Base-by-base conservation (phyloP, 208 protist species). In the Balamuthia mandrillaris region DNA sequence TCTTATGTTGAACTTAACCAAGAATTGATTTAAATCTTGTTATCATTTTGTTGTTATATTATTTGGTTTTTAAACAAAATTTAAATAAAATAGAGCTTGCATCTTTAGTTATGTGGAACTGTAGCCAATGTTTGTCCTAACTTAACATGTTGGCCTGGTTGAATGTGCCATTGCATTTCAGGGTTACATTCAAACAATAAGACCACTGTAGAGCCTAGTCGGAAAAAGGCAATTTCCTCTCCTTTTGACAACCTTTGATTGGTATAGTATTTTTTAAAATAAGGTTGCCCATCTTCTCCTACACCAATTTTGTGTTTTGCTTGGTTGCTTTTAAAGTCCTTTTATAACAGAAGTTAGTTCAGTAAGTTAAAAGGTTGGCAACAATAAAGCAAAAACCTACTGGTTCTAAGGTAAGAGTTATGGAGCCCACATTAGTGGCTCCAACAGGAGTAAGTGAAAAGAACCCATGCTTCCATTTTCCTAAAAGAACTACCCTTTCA, bases 141-240 rank as follows among this genome's bases (percentile, higher is more conserved):
- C 10, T 42, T 3, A 5, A 81, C 29, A 42, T 81, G 54, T 31
- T 81, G 72, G 14, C 72, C 72, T 9, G 72, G 49, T 39, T 56
- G 27, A 33, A 81, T 81, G 72, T 29, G 21, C 72, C 72, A 81
- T 24, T 81, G 31, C 35, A 81, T 61, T 49, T 81, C 72, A 24
- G 72, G 72, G 35, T 49, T 81, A n/a, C n/a, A n/a, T 49, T 95
- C 93, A 60, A 94, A 94, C 27, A 95, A 61, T 16, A 95, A 33
- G 0, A 95, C 85, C 24, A 95, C 86, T 14, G 93, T 94, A 10
- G 88, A 93, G 51, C 93, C 93, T 24, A 95, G 78, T 18, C 87
- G 79, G 78, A 95, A 95, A 39, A 84, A 84, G 2, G 35, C 54
- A 5, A 87, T 52, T 70, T 68, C 66, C n/a, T 41, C 42, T 0